Evolutionary conservation across 805 yeast genomes (phyloP), one percentile per base, ranked within the genome.

Genomic region (Hanseniaspora taiwanica): DNA sequence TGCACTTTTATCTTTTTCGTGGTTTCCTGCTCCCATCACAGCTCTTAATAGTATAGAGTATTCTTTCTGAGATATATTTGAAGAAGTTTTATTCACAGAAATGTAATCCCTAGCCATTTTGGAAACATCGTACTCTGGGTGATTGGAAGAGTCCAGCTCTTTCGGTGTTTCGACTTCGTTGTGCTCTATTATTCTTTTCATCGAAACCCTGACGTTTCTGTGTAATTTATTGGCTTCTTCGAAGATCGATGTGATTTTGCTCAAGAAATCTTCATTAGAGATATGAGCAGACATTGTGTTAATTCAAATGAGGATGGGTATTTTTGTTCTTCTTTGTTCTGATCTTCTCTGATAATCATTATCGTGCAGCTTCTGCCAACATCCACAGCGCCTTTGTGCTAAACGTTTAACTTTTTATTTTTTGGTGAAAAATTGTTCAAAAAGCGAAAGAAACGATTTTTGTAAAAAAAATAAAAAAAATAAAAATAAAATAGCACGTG

Each of bases 1-100:
- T 42, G 63, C 40, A 2, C 46, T n/a, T n/a, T n/a, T 43, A 17
- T 48, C 48, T 19, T 33, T 60, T 14, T 63, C 54, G 50, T 72
- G 72, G 35, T 71, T 70, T 33, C 57, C 55, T 18, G 63, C 65
- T 24, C 82, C 82, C 58, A 74, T 68, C 0, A 82, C 63, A 39
- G 81, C 72, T 56, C 95, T 71, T 46, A 86, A 68, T 36, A 86
- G 60, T 2, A 86, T 62, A 6, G 83, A 72, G 50, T 76, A 82
- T 36, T 68, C 59, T 29, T 56, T 52, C 10, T 53, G 49, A 16
- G 53, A 51, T 55, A 62, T 42, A 35, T 39, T 35, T 6, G 40
- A 46, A 8, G 40, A 42, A 2, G 35, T 24, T n/a, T 43, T 39
- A 6, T 40, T 27, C n/a, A 18, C 20, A 10, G 42, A 38, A 9